Percentiles rank a stretch among this genome's conserved stretches.
Conservation (phyloP, 2,329 filamentous ascomycete genomes). For the Cytospora piceae region DNA sequence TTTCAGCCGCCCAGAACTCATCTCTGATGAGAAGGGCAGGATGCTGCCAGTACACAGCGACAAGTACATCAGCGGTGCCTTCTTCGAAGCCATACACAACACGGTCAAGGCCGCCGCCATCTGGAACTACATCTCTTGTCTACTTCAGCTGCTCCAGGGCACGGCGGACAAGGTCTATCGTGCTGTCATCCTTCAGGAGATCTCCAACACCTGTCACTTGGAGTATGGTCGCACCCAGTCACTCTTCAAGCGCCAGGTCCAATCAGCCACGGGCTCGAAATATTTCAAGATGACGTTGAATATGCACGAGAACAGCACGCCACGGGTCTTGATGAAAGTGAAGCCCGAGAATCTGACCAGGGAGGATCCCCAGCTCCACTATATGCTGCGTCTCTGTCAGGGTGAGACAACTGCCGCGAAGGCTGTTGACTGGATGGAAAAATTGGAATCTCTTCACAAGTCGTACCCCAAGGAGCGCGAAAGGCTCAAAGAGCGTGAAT, state of each 20-base stretch:
- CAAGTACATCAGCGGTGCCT: constrained; percentile 45
- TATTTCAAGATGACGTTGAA: constrained; percentile 48
- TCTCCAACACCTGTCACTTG: constrained; percentile 49
- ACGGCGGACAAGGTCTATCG: constrained; percentile 38
- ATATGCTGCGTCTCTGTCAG: constrained; percentile 50
- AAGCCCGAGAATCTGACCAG: constrained; percentile 45
- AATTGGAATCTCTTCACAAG: constrained; percentile 44
- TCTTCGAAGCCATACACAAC: constrained; percentile 47
- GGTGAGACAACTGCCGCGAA: constrained; percentile 40
- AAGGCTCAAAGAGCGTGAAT: constrained; percentile 40
- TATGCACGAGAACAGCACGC: constrained; percentile 42
- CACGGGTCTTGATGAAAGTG: constrained; percentile 45
- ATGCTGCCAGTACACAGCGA: constrained; percentile 44
- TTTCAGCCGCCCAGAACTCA: constrained; percentile 46
- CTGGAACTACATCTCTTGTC: constrained; percentile 46
- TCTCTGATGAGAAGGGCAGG: constrained; percentile 50
- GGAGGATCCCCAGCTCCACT: constrained; percentile 46
- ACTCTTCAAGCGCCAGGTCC: constrained; percentile 46
- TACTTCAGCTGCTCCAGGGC: constrained; percentile 42
- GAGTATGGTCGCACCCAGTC: constrained; percentile 46
- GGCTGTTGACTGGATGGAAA: constrained; percentile 46
- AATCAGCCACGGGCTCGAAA: constrained; percentile 41
- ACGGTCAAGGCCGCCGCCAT: constrained; percentile 42
- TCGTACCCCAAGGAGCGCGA: constrained; percentile 41
- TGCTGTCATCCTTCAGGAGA: constrained; percentile 48